Percentiles rank a stretch among this genome's conserved stretches.
Conservation (phyloP, 2,329 filamentous ascomycete species). For the Colletotrichum tanaceti region DNA sequence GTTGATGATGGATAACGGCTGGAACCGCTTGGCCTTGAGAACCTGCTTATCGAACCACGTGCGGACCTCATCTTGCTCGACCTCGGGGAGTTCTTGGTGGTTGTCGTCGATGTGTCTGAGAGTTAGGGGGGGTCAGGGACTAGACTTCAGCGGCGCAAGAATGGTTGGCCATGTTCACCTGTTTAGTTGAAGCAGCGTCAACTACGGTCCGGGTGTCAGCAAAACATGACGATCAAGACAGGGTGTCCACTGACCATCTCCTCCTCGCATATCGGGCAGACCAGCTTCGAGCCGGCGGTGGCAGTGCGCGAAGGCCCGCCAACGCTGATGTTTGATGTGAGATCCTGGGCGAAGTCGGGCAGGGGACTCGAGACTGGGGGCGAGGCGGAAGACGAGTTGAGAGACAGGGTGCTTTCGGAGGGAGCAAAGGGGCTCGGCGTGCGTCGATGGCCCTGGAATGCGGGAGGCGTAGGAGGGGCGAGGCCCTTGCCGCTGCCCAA, state of each 20-base stretch:
- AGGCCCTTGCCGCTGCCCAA: constrained; percentile 88
- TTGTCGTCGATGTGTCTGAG: constrained; percentile 79
- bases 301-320: constrained; percentile 64
- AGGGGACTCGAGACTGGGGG: constrained; percentile 69
- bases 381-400: constrained; percentile 78
- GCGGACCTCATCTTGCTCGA: constrained; percentile 93
- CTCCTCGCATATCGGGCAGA: constrained; percentile 98
- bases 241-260: constrained; percentile 79
- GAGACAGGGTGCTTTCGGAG: constrained; percentile 80
- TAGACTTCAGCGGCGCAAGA: constrained; percentile 24
- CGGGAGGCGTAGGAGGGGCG: constrained; percentile 67
- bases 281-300: constrained; percentile 74
- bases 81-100: constrained; percentile 88
- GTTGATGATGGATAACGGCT: constrained; percentile 89
- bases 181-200: constrained; percentile 93
- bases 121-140: constrained; percentile 21
- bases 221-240: background rate
- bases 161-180: constrained; percentile 56
- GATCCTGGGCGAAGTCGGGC: constrained; percentile 79
- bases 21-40: constrained; percentile 91
- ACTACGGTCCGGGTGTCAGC: constrained; percentile 60
- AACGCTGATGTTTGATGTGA: constrained; percentile 83
- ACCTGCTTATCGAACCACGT: constrained; percentile 98
- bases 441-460: constrained; percentile 54
- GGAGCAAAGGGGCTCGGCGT: constrained; percentile 63